These are phyloP conservation scores for Dothidotthia symphoricarpi DNA, from an alignment of 2,329 filamentous ascomycete genomes.

Conservation along the genomic window DNA sequence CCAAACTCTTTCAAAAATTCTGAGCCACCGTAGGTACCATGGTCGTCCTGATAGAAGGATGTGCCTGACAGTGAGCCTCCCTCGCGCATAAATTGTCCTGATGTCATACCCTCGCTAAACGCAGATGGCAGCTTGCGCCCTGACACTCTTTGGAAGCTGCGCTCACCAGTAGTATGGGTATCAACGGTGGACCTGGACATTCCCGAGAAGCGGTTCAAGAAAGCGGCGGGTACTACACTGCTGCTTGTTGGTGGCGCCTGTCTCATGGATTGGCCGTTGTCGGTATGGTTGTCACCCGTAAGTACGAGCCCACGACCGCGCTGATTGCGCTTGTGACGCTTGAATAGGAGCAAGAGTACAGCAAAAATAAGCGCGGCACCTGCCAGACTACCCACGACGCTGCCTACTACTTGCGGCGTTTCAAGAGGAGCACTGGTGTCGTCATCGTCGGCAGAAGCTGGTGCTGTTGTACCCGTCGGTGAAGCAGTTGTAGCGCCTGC, in stretches of 20 bases:
- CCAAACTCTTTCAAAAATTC: slow-evolving; percentile 26
- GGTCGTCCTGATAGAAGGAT: slow-evolving; percentile 49
- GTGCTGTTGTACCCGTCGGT: slow-evolving; percentile 13
- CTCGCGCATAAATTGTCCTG: slow-evolving; percentile 34
- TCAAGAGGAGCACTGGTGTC: slow-evolving; percentile 34
- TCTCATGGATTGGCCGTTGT: slow-evolving; percentile 40
- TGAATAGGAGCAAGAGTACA: slow-evolving; percentile 53
- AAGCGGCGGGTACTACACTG: slow-evolving; percentile 42
- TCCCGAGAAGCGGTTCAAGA: slow-evolving; percentile 42
- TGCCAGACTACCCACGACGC: slow-evolving; percentile 62
- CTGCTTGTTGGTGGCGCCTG: slow-evolving; percentile 36
- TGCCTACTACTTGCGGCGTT: slow-evolving; percentile 58
- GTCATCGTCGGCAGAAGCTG: slow-evolving; percentile 7
- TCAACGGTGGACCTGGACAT: slow-evolving; percentile 39
- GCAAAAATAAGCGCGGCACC: slow-evolving; percentile 54
- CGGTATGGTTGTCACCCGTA: slow-evolving; percentile 25
- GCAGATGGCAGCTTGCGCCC: slow-evolving; percentile 51
- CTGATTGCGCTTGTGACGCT: slow-evolving; percentile 49
- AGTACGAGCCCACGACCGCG: slow-evolving; percentile 32
- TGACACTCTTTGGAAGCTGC: slow-evolving; percentile 49
- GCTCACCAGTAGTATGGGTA: slow-evolving; percentile 41
- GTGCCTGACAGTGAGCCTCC: slow-evolving; percentile 37
- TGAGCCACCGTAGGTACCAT: slow-evolving; percentile 43
- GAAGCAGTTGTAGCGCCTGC: slow-evolving; percentile 12
- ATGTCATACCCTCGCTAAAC: slow-evolving; percentile 50